phyloP scores from a whole-genome alignment of 139 green algal genomes.

The Chlorella sp. region DNA sequence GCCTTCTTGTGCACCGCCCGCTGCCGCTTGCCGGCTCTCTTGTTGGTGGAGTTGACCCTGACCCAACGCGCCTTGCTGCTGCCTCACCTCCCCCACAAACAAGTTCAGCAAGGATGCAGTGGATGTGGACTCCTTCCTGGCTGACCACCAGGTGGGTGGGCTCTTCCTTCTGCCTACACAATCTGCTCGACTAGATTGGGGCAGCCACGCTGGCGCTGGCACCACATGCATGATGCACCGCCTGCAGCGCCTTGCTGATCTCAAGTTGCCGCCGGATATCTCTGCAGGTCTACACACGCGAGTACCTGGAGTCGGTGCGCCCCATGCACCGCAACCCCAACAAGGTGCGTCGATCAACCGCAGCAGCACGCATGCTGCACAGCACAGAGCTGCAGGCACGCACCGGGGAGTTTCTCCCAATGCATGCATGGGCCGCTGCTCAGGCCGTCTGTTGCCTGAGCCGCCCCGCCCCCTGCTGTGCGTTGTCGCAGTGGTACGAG shows the following conservation, averaged over 20 bases:
- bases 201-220: too few relatives aligned
- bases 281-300: constrained; percentile 13
- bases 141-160: constrained; percentile 3
- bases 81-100: too few relatives aligned
- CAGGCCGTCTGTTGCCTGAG: too few relatives aligned
- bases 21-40: too few relatives aligned
- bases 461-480: too few relatives aligned
- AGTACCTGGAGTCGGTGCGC: constrained; percentile 19
- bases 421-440: too few relatives aligned
- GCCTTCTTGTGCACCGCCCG: too few relatives aligned
- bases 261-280: background rate
- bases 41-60: too few relatives aligned
- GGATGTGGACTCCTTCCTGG: constrained; percentile 29
- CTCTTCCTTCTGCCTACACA: background rate
- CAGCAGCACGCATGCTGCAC: background rate
- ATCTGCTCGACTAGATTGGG: background rate
- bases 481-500: constrained; percentile 20
- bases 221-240: background rate
- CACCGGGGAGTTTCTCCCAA: too few relatives aligned
- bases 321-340: constrained; percentile 24
- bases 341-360: background rate
- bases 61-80: background rate
- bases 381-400: background rate
- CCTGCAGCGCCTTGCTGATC: background rate
- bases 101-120: constrained; percentile 18